Evolutionary conservation across 352 stramenopile species (phyloP).

Genomic region (Phytophthora agathidicida): DNA sequence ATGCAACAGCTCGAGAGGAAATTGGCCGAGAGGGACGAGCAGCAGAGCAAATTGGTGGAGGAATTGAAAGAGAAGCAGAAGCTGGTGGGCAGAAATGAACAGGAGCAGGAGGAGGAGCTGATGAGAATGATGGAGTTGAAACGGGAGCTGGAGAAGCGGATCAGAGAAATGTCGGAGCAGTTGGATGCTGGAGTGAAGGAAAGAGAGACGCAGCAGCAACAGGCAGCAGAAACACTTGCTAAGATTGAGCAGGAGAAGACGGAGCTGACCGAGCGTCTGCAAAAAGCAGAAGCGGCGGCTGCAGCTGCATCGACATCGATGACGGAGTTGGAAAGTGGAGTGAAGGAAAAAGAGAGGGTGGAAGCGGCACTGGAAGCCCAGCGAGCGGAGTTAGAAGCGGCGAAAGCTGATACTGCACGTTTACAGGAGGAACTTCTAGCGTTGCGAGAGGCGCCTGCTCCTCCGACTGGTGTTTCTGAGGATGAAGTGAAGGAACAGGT

Average conservation of each 20-base stretch:
- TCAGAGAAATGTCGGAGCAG: conserved; percentile 24
- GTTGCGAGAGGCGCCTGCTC: neutral
- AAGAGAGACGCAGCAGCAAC: conserved; percentile 14
- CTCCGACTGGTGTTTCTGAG: conserved; percentile 3
- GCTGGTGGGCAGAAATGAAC: conserved; percentile 40
- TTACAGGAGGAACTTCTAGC: conserved; percentile 17
- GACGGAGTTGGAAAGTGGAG: conserved; percentile 2
- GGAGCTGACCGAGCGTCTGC: conserved; percentile 14
- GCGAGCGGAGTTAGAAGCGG: conserved; percentile 6
- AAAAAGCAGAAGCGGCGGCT: conserved; percentile 15
- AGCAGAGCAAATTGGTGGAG: conserved; percentile 18
- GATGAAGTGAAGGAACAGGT: conserved; percentile 16
- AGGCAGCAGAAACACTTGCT: conserved; percentile 6
- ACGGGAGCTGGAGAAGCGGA: conserved; percentile 25
- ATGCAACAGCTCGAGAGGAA: conserved; percentile 35
- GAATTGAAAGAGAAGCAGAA: conserved; percentile 22
- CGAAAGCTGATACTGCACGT: conserved; percentile 7
- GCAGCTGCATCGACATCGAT: neutral
- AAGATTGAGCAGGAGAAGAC: conserved; percentile 27
- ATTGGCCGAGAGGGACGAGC: conserved; percentile 24
- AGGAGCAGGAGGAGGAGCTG: conserved; percentile 36
- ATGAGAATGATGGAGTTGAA: conserved; percentile 25
- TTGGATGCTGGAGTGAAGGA: conserved; percentile 22
- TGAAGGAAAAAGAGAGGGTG: conserved; percentile 6
- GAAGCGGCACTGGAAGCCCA: conserved; percentile 5